Percentiles rank a stretch among this genome's conserved stretches.
phyloP scores from a whole-genome alignment of 2,329 filamentous ascomycete genomes.

The Paraphoma sp. region DNA sequence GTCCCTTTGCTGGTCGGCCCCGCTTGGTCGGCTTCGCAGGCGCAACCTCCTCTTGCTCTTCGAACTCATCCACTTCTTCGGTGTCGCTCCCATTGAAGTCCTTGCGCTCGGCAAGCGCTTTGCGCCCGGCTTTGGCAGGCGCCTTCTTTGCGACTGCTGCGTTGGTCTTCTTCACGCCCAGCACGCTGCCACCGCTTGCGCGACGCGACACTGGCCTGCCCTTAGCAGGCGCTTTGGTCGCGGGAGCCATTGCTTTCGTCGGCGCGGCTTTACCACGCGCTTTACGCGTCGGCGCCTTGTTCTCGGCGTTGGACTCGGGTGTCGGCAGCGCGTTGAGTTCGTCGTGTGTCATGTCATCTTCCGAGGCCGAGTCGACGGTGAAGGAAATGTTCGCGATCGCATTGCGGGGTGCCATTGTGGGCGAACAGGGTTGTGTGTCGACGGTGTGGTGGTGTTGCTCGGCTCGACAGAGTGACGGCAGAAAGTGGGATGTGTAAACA shows the following conservation, averaged over 20 bases:
- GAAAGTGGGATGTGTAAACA: slow-evolving; percentile 17
- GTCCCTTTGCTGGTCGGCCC: slow-evolving; percentile 60
- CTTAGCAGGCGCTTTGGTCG: slow-evolving; percentile 43
- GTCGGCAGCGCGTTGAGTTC: slow-evolving; percentile 46
- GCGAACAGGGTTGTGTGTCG: neutral
- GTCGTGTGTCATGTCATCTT: slow-evolving; percentile 48
- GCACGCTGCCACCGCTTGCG: slow-evolving; percentile 41
- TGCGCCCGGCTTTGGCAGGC: slow-evolving; percentile 44
- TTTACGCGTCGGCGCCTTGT: slow-evolving; percentile 44
- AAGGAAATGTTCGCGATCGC: slow-evolving; percentile 44
- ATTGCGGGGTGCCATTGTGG: slow-evolving; percentile 42
- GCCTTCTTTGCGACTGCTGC: slow-evolving; percentile 46
- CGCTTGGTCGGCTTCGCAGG: slow-evolving; percentile 37
- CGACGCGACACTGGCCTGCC: slow-evolving; percentile 46
- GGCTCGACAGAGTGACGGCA: neutral
- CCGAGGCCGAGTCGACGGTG: slow-evolving; percentile 49
- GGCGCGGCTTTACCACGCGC: slow-evolving; percentile 40
- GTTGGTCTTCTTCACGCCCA: slow-evolving; percentile 47
- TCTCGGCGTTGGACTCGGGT: slow-evolving; percentile 51
- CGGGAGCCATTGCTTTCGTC: slow-evolving; percentile 26
- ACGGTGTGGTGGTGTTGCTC: slow-evolving; percentile 1
- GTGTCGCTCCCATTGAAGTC: slow-evolving; percentile 51
- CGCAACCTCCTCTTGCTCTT: slow-evolving; percentile 30
- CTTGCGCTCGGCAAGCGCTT: slow-evolving; percentile 50
- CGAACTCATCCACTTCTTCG: slow-evolving; percentile 54